Evolutionary conservation across 768 basidiomycete genomes (phyloP), one percentile per base, ranked within the genome.

Genomic region (Trametes cubensis): DNA sequence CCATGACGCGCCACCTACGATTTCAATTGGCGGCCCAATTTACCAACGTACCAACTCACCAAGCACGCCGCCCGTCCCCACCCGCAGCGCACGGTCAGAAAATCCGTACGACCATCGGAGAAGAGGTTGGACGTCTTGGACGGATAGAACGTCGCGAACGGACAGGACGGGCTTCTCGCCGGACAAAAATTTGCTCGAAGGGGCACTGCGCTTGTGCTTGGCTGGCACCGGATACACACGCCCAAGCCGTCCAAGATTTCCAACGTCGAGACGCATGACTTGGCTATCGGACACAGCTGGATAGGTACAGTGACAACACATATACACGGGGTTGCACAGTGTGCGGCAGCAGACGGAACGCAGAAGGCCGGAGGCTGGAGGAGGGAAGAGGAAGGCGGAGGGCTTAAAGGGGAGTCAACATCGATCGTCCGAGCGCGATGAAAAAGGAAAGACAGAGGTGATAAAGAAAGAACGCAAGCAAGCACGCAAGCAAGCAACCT

Each of bases 281-380:
- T 25, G 48, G 17, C 23, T 44, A 51, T 52, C 58, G 42, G 52
- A 42, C 44, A 57, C 26, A 26, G 55, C 48, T 18, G 25, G 21
- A 56, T 49, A 62, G 41, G 41, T 63, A 58, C 57, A 63, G 21
- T 34, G 26, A 58, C 50, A 63, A 58, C 62, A 59, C 34, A 49
- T 51, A 34, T 49, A 62, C 50, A 62, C 54, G 30, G 56, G 54
- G 10, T 4, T 10, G 11, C 55, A 46, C 50, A 30, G 30, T 50
- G 50, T 41, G 20, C n/a, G 20, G n/a, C 44, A 20, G 10, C 45
- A 23, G 23, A 6, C 45, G 45, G 20, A 46, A 23, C 20, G 45
- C 45, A 34, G 6, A 34, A 34, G 10, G 10, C 34, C 34, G 34
- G 10, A 10, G 34, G 34, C 34, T 6, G 34, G 11, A 34, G 28